Percentiles rank a stretch among this genome's conserved stretches.
These are phyloP conservation scores for Solanum sitiens DNA, from an alignment of 257 asterid genomes.

Conservation along the genomic window DNA sequence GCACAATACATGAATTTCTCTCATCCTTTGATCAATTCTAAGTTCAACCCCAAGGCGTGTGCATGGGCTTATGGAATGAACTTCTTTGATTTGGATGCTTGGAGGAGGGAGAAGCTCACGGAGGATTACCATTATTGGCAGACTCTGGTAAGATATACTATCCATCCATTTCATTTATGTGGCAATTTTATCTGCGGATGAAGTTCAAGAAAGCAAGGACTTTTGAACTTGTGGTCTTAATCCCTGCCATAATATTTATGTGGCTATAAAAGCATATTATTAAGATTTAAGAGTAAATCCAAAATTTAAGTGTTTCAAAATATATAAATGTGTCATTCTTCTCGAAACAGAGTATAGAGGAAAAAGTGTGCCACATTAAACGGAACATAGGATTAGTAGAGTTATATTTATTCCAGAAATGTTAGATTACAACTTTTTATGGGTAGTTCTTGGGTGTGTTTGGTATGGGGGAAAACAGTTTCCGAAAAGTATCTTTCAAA, in stretches of 20 bases:
- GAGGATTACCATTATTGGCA: slow-evolving; percentile 82
- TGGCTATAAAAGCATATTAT: not conserved
- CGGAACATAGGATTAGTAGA: not conserved
- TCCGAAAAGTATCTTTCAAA: not conserved
- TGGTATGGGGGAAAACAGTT: not conserved
- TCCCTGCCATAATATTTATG: not conserved
- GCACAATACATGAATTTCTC: slow-evolving; percentile 78
- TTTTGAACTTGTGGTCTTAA: not conserved
- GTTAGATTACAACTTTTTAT: not conserved
- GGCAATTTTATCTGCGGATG: not conserved
- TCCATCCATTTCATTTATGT: not conserved
- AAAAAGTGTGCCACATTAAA: not conserved
- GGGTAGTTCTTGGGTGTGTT: not conserved
- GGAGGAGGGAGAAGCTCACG: slow-evolving; percentile 72
- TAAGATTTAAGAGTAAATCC: not conserved
- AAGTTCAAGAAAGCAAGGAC: not conserved
- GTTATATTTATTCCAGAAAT: not conserved
- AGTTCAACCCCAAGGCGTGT: slow-evolving; percentile 74
- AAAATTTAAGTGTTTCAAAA: not conserved
- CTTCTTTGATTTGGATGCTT: slow-evolving; percentile 75
- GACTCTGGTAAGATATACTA: slow-evolving; percentile 31
- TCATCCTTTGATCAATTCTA: slow-evolving; percentile 56
- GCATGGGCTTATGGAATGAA: slow-evolving; percentile 93
- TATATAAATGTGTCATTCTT: not conserved
- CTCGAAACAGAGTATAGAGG: not conserved